phyloP scores from a whole-genome alignment of 2,329 filamentous ascomycete species.

The Niveomyces coronatus region DNA sequence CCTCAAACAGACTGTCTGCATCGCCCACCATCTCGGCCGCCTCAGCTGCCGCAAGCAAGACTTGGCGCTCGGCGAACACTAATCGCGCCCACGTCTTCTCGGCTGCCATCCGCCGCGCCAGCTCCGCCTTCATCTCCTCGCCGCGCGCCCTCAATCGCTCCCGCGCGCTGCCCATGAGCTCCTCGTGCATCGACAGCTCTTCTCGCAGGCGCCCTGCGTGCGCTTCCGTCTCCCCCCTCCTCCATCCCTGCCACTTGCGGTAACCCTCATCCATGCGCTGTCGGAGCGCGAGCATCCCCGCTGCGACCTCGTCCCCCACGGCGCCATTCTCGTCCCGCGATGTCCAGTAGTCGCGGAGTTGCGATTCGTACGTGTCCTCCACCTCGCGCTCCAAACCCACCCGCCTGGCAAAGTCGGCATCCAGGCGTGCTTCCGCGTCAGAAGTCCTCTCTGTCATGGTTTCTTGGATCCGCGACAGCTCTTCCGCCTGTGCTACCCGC shows the following conservation, averaged over 20 bases:
- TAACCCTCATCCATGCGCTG: constrained; percentile 32
- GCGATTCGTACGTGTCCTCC: constrained; percentile 32
- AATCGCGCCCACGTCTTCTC: constrained; percentile 38
- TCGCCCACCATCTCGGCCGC: constrained; percentile 32
- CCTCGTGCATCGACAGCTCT: constrained; percentile 27
- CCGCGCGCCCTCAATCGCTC: constrained; percentile 19
- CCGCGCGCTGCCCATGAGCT: constrained; percentile 32
- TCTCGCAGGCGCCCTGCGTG: constrained; percentile 28
- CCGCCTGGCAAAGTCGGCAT: constrained; percentile 31
- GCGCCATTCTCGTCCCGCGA: constrained; percentile 23
- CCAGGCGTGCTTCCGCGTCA: constrained; percentile 24
- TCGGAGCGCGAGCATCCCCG: constrained; percentile 25
- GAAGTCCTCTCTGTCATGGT: constrained; percentile 20
- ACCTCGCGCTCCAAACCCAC: constrained; percentile 30
- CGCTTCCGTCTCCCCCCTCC: constrained; percentile 28
- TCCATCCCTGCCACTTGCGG: constrained; percentile 30
- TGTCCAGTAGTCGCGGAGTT: constrained; percentile 29
- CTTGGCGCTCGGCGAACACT: constrained; percentile 33
- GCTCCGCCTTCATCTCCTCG: constrained; percentile 21
- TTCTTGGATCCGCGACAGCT: constrained; percentile 20
- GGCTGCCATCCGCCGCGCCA: constrained; percentile 25
- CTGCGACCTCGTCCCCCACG: constrained; percentile 20
- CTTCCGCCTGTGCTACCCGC: constrained; percentile 21
- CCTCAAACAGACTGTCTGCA: constrained; percentile 22
- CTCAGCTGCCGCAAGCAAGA: constrained; percentile 32